Evolutionary conservation across 225 moss, liverwort and hornwort species (phyloP).

Genomic region (Marchantia paleacea): DNA sequence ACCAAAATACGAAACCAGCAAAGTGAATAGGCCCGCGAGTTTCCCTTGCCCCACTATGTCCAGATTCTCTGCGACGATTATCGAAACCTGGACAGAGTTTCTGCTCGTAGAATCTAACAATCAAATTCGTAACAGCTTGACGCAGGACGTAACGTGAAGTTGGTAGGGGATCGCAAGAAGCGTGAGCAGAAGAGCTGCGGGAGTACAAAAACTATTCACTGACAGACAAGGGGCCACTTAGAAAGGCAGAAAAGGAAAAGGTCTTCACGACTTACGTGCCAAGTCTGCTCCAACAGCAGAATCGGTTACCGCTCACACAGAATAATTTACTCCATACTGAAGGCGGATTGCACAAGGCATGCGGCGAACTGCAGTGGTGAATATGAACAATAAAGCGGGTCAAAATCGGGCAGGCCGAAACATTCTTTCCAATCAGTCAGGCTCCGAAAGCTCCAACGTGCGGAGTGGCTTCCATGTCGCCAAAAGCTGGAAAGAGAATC

Average conservation of each 20-base stretch:
- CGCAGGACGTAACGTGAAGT: background rate
- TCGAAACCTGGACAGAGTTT: background rate
- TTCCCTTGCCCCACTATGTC: background rate
- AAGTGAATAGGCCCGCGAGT: background rate
- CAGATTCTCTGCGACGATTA: too few relatives aligned
- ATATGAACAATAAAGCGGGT: background rate
- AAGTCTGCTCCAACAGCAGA: background rate
- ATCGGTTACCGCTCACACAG: background rate
- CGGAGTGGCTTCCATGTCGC: background rate
- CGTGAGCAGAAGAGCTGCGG: background rate
- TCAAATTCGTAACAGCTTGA: background rate
- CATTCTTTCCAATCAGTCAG: background rate
- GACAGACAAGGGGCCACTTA: too few relatives aligned
- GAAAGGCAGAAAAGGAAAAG: too few relatives aligned
- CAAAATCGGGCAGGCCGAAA: background rate
- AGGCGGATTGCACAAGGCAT: background rate
- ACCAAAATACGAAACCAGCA: background rate
- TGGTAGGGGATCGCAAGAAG: background rate
- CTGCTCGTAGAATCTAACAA: background rate
- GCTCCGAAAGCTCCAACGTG: background rate
- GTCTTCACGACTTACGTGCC: background rate
- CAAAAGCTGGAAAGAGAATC: background rate
- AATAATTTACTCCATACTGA: background rate
- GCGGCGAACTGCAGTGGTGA: slow-evolving; percentile 2
- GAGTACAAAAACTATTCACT: background rate